Base-by-base conservation (phyloP, 768 basidiomycete species). In the Lactarius trivialis region DNA sequence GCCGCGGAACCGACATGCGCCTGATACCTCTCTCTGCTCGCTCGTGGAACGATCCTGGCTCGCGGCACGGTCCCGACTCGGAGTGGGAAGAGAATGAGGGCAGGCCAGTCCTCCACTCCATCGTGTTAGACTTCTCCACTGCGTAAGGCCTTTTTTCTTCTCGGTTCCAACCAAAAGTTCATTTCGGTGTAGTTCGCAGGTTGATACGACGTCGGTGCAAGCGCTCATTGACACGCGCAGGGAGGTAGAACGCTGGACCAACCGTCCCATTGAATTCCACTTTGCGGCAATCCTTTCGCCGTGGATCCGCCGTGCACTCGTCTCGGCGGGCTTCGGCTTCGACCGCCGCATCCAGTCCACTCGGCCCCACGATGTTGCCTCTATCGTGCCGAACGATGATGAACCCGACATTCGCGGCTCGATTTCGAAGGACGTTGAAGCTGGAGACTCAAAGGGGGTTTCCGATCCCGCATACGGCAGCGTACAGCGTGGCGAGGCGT, bases 11-110 rank as follows among this genome's bases (percentile, higher is more conserved):
- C 68, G 89, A 95, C 72, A 78, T 89, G 73, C 78, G 79, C 56
- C 69, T 74, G n/a, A 77, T 91, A 64, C 81, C 74, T 60, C 74
- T 83, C 50, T 78, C 81, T 64, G 93, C 96, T 71, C 84, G 94
- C 48, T 82, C 91, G 14, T 99, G 96, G 96, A 99, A 99, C 71
- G 94, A 97, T 68, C 86, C 91, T 11, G 91, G 92, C 30, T 89
- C 90, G 21, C 68, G 72, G 55, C 77, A 79, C 19, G 78, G 79
- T 15, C 76, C 77, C 5, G 74, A 73, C 0, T 76, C 69, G 0
- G 79, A 76, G 28, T 83, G 85, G 43, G 81, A 78, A 17, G 75
- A 77, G 43, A 82, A 89, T 63, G 70, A 76, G 30, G 75, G 74
- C 68, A 84, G 81, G 69, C 92, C 95, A 0, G 70, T 77, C 24